Evolutionary conservation across 805 yeast genomes (phyloP), one percentile per base, ranked within the genome.

Genomic region (Huiozyma sinensis): DNA sequence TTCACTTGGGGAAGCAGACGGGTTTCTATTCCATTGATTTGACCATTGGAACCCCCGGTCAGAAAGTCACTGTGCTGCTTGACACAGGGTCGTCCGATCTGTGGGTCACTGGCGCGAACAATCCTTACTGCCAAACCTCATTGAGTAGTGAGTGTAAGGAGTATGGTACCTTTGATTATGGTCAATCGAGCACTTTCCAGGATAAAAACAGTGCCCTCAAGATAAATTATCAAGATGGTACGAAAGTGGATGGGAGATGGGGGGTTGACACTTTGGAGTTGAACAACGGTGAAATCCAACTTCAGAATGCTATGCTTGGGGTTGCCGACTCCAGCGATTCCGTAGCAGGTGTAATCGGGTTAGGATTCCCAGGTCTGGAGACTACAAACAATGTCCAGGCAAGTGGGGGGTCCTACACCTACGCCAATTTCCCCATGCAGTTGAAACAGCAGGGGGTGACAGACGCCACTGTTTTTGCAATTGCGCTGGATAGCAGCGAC

Each of bases 21-120:
- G 57, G 67, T 5, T 76, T 73, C 49, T 76, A 73, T 50, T 61
- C 73, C 17, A 73, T 71, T 3, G 63, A 62, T 5, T 47, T 76
- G 29, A 52, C 57, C 27, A 56, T 83, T 17, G 90, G 92, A 4
- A 73, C 84, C 0, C 72, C 79, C 1, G 55, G 67, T 0, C 81
- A 81, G 52, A 58, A 65, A n/a, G 66, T 81, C 6, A 67, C 66
- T 7, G 76, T 81, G 7, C 58, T 79, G 34, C 57, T 83, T n/a
- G 92, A 83, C 54, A 83, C 89, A 1, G 92, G 90, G 2, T 81
- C 88, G 0, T 72, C 84, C 0, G 90, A 83, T 57, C 62, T 83
- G 24, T 81, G 59, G 58, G 75, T 81, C 24, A 66, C 62, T 50
- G 65, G 68, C 33, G 58, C 64, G 5, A 37, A 41, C 1, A 65